Base-by-base conservation (phyloP, 192 early-diverging fungal species). In the Haplosporangium gracile region DNA sequence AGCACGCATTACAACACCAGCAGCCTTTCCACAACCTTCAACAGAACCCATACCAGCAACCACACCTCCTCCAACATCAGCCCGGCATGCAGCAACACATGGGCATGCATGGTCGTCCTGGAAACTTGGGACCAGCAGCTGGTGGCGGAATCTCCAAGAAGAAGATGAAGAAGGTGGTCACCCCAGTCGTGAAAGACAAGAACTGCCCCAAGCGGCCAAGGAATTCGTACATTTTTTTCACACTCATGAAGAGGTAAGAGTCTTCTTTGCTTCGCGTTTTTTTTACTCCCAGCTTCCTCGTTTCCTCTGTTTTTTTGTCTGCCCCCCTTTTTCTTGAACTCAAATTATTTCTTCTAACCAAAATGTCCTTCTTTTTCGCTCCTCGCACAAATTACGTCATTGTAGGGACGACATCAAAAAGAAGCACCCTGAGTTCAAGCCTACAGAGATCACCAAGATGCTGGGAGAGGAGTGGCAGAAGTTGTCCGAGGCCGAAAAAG, bases 381-480 rank as follows among this genome's bases (percentile, higher is more conserved):
- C 34, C 40, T 38, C 39, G 71, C 22, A 11, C 43, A 45, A 49
- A 72, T 72, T 45, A 72, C 26, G 40, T 70, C 40, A 43, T 68
- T 47, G n/a, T 57, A 89, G 88, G 45, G 80, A 81, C 49, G 88
- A 89, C 43, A 82, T 89, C 63, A 85, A 85, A 70, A 84, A 85
- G 78, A 82, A 89, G 74, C 83, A 89, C 69, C 88, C 88, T 13
- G 83, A 81, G 70, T 81, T 89, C 70, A 84, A 85, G 53, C 83
- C 82, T 13, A 85, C 80, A 45, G 88, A 85, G 68, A 85, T 89
- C 16, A 85, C 82, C 57, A 89, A 82, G 78, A 85, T 85, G 80
- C 80, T 89, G 22, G 83, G 88, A 24, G 88, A 89, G 75, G 82
- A 82, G 22, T 89, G 88, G 88, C 82, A 85, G 57, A 85, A 85